Conservation (phyloP, 2,329 filamentous ascomycete species). For the Periconia sp. region DNA sequence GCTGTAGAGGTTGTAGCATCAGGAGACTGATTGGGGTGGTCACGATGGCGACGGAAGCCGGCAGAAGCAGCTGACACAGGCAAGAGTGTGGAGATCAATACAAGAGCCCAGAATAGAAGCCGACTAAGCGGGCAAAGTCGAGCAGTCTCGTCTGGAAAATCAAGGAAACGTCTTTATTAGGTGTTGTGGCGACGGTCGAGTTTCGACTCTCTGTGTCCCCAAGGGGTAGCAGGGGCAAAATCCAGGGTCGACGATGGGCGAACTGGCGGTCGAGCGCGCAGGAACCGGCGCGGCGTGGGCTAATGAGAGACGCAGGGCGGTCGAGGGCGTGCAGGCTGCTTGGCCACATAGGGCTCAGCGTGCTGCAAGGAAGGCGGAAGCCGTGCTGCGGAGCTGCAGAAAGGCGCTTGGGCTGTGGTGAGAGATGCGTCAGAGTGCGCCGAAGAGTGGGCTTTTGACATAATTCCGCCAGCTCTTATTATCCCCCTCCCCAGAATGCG, state of each 20-base stretch:
- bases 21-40: too few relatives aligned
- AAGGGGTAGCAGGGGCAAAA: background rate
- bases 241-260: constrained; percentile 7
- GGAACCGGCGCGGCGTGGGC: constrained; percentile 8
- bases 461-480: constrained; percentile 4
- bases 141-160: background rate
- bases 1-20: too few relatives aligned
- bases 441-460: constrained; percentile 2
- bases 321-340: constrained; percentile 1
- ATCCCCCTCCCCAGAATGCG: constrained; percentile 4
- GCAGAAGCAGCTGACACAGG: too few relatives aligned
- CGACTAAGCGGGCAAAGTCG: background rate
- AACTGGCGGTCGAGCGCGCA: constrained; percentile 18
- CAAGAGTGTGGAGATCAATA: background rate
- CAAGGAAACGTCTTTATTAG: background rate
- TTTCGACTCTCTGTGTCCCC: background rate
- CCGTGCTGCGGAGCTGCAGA: too few relatives aligned
- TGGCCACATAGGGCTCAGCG: constrained; percentile 1
- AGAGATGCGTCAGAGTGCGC: constrained; percentile 12
- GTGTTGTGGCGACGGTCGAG: constrained; percentile 1
- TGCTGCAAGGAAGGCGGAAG: constrained; percentile 9
- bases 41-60: too few relatives aligned
- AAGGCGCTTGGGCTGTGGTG: constrained; percentile 4
- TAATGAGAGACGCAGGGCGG: constrained; percentile 5
- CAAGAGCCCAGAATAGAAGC: background rate